Evolutionary conservation across 495 filamentous ascomycete genomes (phyloP).

Genomic region (Penicillium coffeae): DNA sequence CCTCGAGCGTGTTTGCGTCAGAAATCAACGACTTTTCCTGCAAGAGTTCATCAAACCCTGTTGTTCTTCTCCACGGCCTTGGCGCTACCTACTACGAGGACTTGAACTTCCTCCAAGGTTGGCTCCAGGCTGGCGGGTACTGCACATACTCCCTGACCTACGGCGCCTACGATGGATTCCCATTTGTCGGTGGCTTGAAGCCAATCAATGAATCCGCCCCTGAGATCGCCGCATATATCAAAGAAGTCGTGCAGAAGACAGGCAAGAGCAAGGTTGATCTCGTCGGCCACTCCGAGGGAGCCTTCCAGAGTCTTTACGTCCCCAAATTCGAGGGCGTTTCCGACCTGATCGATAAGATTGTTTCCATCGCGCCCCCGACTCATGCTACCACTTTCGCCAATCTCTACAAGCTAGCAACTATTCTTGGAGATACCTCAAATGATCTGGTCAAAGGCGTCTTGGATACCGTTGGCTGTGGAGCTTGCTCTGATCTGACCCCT

Average conservation of each 20-base stretch:
- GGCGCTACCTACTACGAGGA: slow-evolving; percentile 50
- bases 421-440: slow-evolving; percentile 35
- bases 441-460: slow-evolving; percentile 29
- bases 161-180: slow-evolving; percentile 45
- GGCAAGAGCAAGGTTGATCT: slow-evolving; percentile 45
- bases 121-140: slow-evolving; percentile 47
- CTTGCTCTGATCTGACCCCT: slow-evolving; percentile 43
- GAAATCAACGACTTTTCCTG: slow-evolving; percentile 42
- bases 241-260: slow-evolving; percentile 36
- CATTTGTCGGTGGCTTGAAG: slow-evolving; percentile 44
- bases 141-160: slow-evolving; percentile 53
- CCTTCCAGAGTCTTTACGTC: slow-evolving; percentile 49
- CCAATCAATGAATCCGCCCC: slow-evolving; percentile 42
- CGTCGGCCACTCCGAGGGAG: slow-evolving; percentile 55
- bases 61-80: slow-evolving; percentile 52
- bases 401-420: slow-evolving; percentile 44
- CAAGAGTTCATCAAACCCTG: slow-evolving; percentile 38
- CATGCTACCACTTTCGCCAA: slow-evolving; percentile 46
- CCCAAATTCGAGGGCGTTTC: slow-evolving; percentile 48
- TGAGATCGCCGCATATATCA: slow-evolving; percentile 49
- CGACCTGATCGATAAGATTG: slow-evolving; percentile 40
- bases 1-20: slow-evolving; percentile 16
- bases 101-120: slow-evolving; percentile 49
- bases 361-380: slow-evolving; percentile 49
- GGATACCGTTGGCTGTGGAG: slow-evolving; percentile 39